phyloP scores from a whole-genome alignment of 2,329 filamentous ascomycete genomes.

The Sporothrix pallida region DNA sequence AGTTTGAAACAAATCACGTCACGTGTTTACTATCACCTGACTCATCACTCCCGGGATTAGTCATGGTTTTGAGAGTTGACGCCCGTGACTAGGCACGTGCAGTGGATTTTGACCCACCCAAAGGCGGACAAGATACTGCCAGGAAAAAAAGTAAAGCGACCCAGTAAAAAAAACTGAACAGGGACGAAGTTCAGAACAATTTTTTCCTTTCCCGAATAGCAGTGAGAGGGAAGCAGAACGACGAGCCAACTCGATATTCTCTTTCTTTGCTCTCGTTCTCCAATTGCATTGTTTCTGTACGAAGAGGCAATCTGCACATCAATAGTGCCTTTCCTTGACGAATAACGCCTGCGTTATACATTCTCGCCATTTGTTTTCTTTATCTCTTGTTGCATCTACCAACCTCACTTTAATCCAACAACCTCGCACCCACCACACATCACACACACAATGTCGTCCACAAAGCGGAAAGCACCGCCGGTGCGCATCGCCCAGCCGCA shows the following conservation, averaged over 20 bases:
- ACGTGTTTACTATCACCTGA: slow-evolving; percentile 4
- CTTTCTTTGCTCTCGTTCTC: not conserved
- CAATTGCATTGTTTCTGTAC: not conserved
- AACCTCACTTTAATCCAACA: not conserved
- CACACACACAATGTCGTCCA: slow-evolving; percentile 54
- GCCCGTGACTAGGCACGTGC: slow-evolving; percentile 19
- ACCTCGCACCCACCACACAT: not conserved
- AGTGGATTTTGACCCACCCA: no score
- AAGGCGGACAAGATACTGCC: slow-evolving; percentile 36
- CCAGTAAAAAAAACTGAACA: slow-evolving; percentile 26
- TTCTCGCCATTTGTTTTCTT: not conserved
- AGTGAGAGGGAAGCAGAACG: slow-evolving; percentile 13
- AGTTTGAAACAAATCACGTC: not conserved
- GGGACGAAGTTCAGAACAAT: slow-evolving; percentile 10
- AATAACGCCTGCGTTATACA: not conserved
- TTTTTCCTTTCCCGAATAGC: slow-evolving; percentile 19
- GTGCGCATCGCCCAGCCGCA: slow-evolving; percentile 62
- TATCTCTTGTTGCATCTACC: not conserved
- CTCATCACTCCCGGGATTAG: not conserved
- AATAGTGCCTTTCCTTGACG: not conserved
- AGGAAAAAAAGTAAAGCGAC: slow-evolving; percentile 32
- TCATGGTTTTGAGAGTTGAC: not conserved
- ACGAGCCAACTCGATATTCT: slow-evolving; percentile 8
- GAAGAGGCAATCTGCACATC: not conserved
- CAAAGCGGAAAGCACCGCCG: slow-evolving; percentile 63